A percentile compares a stretch with the other conserved stretches of the same genome.
phyloP scores from a whole-genome alignment of 345 rosid species.

The Theobroma cacao region DNA sequence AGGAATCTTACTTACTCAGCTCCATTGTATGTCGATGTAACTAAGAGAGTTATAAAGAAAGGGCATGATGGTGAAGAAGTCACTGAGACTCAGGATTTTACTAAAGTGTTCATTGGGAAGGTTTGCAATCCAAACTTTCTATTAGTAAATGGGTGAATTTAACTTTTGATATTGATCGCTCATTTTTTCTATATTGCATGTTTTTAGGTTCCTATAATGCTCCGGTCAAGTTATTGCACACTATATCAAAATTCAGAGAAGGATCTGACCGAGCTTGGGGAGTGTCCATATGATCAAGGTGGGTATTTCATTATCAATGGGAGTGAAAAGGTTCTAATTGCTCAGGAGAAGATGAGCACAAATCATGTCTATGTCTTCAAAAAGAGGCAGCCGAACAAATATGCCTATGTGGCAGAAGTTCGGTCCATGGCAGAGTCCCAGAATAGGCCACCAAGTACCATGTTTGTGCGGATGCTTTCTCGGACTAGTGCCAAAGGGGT shows the following conservation, averaged over 20 bases:
- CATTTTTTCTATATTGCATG: conserved; percentile 3
- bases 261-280: conserved; percentile 97
- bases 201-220: conserved; percentile 92
- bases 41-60: conserved; percentile 89
- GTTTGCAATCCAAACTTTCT: conserved; percentile 28
- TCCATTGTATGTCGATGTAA: conserved; percentile 91
- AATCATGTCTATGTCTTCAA: conserved; percentile 97
- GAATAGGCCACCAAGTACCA: conserved; percentile 92
- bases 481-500: conserved; percentile 98
- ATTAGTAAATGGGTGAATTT: not conserved
- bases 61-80: conserved; percentile 99
- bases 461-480: conserved; percentile 99
- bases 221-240: conserved; percentile 91
- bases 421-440: conserved; percentile 98
- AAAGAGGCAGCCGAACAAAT: conserved; percentile 96
- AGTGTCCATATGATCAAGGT: conserved; percentile 98
- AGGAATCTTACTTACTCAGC: conserved; percentile 95
- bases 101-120: conserved; percentile 96
- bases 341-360: conserved; percentile 99
- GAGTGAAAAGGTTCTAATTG: conserved; percentile 97
- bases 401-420: conserved; percentile 87
- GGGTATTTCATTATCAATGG: conserved; percentile 97
- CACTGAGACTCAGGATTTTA: conserved; percentile 86
- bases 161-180: not conserved
- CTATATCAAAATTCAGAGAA: conserved; percentile 88